A percentile compares a stretch with the other conserved stretches of the same genome.
phyloP scores from a whole-genome alignment of 2,329 filamentous ascomycete species.

The Pezicula rhizophila region DNA sequence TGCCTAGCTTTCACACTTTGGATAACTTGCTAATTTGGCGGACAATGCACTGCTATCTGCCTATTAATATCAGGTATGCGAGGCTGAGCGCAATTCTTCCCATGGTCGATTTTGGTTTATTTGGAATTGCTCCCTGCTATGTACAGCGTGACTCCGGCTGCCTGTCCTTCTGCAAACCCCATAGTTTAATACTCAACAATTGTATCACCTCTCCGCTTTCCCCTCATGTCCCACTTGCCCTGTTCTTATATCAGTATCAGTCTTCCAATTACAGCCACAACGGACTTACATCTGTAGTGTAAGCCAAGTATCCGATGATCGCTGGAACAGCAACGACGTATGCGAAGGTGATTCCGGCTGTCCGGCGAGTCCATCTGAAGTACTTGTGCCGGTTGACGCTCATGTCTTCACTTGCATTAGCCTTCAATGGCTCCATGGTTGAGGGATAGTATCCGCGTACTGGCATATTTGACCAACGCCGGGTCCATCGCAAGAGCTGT shows the following conservation, averaged over 20 bases:
- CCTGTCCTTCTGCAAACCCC: slow-evolving; percentile 11
- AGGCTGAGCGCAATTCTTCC: too few species aligned
- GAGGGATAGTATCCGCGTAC: slow-evolving; percentile 29
- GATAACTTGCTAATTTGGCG: too few species aligned
- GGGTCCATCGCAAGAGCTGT: slow-evolving; percentile 32
- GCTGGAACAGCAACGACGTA: slow-evolving; percentile 70
- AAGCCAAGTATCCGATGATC: slow-evolving; percentile 65
- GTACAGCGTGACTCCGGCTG: background rate
- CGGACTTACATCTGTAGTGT: slow-evolving; percentile 75
- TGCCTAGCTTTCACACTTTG: too few species aligned
- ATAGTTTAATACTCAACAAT: slow-evolving; percentile 64
- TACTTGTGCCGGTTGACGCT: slow-evolving; percentile 80
- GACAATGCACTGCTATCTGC: too few species aligned
- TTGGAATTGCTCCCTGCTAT: slow-evolving; percentile 1
- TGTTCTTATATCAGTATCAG: slow-evolving; percentile 34
- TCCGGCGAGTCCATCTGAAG: slow-evolving; percentile 88
- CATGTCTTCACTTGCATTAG: slow-evolving; percentile 57
- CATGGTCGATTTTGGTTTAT: background rate
- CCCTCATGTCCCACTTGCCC: slow-evolving; percentile 82
- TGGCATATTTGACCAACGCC: slow-evolving; percentile 49
- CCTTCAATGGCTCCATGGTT: slow-evolving; percentile 1
- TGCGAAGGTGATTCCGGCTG: slow-evolving; percentile 71
- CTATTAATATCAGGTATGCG: too few species aligned
- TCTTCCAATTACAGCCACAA: background rate
- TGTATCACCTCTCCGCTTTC: slow-evolving; percentile 83